phyloP scores from a whole-genome alignment of 495 filamentous ascomycete species.

The Penicillium maclennaniae region DNA sequence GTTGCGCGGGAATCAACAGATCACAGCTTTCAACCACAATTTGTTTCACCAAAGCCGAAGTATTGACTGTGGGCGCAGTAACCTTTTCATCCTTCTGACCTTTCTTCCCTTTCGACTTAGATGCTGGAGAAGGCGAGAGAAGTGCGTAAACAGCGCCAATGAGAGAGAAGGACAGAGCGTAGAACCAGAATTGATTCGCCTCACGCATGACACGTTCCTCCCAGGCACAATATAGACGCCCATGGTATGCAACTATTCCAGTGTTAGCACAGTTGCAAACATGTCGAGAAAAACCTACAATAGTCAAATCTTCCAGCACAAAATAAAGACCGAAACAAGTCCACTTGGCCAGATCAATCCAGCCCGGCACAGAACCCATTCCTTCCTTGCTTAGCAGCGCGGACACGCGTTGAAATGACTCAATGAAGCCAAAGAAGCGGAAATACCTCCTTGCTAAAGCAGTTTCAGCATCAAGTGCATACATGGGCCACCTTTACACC shows the following conservation, averaged over 20 bases:
- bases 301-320: slow-evolving; percentile 38
- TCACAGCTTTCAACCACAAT: slow-evolving; percentile 55
- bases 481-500: neutral
- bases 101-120: slow-evolving; percentile 5
- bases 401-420: slow-evolving; percentile 51
- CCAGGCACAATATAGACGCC: slow-evolving; percentile 37
- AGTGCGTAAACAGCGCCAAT: slow-evolving; percentile 22
- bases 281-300: slow-evolving; percentile 24
- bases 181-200: slow-evolving; percentile 64
- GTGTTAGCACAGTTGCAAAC: neutral
- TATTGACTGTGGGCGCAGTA: neutral
- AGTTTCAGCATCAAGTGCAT: slow-evolving; percentile 1
- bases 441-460: slow-evolving; percentile 50
- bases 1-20: slow-evolving; percentile 49
- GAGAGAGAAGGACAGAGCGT: slow-evolving; percentile 43
- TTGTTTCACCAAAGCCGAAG: slow-evolving; percentile 24
- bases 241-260: slow-evolving; percentile 44
- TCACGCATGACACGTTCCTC: slow-evolving; percentile 38
- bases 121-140: slow-evolving; percentile 6
- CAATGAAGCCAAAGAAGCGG: slow-evolving; percentile 60
- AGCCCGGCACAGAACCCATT: slow-evolving; percentile 14
- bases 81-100: slow-evolving; percentile 8
- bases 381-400: slow-evolving; percentile 19
- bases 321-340: slow-evolving; percentile 39
- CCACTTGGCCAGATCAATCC: slow-evolving; percentile 34